Evolutionary conservation across 805 yeast genomes (phyloP), one percentile per base, ranked within the genome.

Genomic region (Ogataea chonburiensis): DNA sequence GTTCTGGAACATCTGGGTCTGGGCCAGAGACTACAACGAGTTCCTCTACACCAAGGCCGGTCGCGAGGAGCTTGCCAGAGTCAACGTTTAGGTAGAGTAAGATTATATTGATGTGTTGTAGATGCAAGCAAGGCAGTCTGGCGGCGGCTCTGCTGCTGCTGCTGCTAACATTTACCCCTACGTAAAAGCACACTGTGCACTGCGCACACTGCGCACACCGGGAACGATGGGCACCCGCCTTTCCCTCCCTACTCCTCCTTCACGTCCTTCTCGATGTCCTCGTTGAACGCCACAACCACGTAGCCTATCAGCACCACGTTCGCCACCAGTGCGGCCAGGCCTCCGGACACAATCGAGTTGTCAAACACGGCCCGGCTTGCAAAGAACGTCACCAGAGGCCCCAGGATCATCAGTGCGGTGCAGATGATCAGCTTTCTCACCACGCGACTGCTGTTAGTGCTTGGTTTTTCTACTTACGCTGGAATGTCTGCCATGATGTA

Each of bases 11-110:
- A 67, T 91, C 70, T 87, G 96, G 95, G 78, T 77, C 48, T 66
- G 73, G 61, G 89, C 94, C 50, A 80, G 87, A 71, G 88, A 83
- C 61, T 88, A 88, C 79, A 86, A 91, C 69, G 91, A 80, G 63
- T 89, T 71, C 79, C 76, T 91, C 64, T 91, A 91, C 77, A 88
- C 97, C 67, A 91, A 91, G 76, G 98, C 86, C 49, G 98, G 98
- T 66, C 86, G 89, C 73, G 91, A 83, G 73, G 96, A 91, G 63
- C 77, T 91, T 61, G 91, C 76, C 65, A 79, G 77, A 65, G 79
- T 70, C 35, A 59, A 63, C 43, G 67, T 61, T 50, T 61, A 50
- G 19, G 18, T 28, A 35, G 17, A n/a, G n/a, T n/a, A n/a, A n/a
- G n/a, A n/a, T n/a, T n/a, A n/a, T n/a, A n/a, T n/a, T n/a, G n/a